phyloP scores from a whole-genome alignment of 345 rosid genomes.

The Salix udensis region DNA sequence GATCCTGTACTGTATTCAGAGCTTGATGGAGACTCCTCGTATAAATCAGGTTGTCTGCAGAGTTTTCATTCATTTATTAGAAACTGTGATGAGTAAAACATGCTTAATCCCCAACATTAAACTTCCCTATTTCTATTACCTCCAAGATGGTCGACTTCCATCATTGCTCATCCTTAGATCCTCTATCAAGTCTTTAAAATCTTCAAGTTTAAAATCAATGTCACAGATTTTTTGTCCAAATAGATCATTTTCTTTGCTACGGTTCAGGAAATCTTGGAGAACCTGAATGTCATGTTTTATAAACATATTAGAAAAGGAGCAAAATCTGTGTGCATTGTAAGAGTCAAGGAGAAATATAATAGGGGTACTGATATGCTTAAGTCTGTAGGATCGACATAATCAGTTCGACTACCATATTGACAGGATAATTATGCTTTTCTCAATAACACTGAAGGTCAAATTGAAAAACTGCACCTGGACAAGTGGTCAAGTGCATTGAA shows the following conservation, averaged over 20 bases:
- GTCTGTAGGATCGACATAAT: not conserved
- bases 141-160: constrained; percentile 68
- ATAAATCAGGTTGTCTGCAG: constrained; percentile 71
- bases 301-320: constrained; percentile 10
- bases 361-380: not conserved
- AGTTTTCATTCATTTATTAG: constrained; percentile 17
- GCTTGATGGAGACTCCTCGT: constrained; percentile 79
- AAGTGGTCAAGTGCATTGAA: not conserved
- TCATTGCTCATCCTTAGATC: constrained; percentile 55
- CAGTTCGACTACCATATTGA: not conserved
- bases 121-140: constrained; percentile 38
- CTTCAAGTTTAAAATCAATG: constrained; percentile 63
- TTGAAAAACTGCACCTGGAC: not conserved
- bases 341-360: not conserved
- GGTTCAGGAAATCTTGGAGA: constrained; percentile 69
- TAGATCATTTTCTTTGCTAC: constrained; percentile 57
- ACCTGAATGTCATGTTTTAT: constrained; percentile 42
- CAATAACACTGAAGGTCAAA: not conserved
- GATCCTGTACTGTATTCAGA: constrained; percentile 91
- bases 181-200: constrained; percentile 62
- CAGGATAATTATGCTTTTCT: not conserved
- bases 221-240: constrained; percentile 50
- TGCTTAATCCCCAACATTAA: constrained; percentile 2
- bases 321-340: not conserved
- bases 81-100: constrained; percentile 14